Evolutionary conservation across 2,329 filamentous ascomycete species (phyloP).

Genomic region (Trichophyton equinum): DNA sequence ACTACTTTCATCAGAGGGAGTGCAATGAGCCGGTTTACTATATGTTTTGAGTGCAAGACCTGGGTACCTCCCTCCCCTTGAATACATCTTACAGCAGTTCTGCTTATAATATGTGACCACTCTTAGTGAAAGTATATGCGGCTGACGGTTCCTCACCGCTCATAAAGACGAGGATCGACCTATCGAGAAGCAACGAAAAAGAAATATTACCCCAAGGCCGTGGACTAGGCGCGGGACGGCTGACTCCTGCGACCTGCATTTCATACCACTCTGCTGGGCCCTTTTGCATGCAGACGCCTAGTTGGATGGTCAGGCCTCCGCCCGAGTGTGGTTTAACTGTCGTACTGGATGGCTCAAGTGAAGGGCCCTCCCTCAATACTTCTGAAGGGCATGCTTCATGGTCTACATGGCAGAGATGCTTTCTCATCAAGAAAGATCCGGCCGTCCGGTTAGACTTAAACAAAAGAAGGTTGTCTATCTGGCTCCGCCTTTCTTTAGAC

Average conservation of each 20-base stretch:
- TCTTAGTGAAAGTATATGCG: neutral
- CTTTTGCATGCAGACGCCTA: neutral
- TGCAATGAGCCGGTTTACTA: too few relatives aligned
- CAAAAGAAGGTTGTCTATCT: neutral
- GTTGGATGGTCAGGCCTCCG: neutral
- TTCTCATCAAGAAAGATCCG: neutral
- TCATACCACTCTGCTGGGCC: neutral
- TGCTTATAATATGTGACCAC: neutral
- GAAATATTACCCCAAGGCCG: neutral
- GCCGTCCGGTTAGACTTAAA: neutral
- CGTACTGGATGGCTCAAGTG: neutral
- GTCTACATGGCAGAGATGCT: neutral
- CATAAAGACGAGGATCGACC: neutral
- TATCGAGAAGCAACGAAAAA: neutral
- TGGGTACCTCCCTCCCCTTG: neutral
- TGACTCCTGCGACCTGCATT: neutral
- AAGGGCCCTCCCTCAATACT: neutral
- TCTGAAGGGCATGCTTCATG: too few relatives aligned
- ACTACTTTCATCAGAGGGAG: too few relatives aligned
- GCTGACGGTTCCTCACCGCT: slow-evolving; percentile 1
- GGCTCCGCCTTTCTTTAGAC: neutral
- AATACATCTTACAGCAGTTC: neutral
- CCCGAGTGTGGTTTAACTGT: neutral
- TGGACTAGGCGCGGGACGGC: neutral
- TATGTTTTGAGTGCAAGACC: too few relatives aligned